These are phyloP conservation scores for Camellia japonica DNA, from an alignment of 148 eudicot genomes.

Conservation along the genomic window DNA sequence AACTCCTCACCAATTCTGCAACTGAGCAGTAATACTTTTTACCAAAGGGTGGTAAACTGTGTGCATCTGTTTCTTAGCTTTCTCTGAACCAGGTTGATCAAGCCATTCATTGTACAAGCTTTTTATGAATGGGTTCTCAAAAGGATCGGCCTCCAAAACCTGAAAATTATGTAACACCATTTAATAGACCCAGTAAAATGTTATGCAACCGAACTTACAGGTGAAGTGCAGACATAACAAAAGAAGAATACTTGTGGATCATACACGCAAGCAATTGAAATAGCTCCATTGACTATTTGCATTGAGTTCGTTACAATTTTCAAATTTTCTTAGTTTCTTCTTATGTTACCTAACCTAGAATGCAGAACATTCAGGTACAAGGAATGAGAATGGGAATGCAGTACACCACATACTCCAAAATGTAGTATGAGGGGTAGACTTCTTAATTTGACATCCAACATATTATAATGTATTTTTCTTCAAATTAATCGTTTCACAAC, in stretches of 20 bases:
- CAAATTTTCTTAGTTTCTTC: neutral
- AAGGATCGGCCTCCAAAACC: conserved; percentile 75
- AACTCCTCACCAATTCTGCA: conserved; percentile 73
- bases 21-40: conserved; percentile 76
- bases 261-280: neutral
- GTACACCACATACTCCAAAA: too few relatives aligned
- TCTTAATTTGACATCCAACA: too few relatives aligned
- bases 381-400: too few relatives aligned
- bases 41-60: conserved; percentile 84
- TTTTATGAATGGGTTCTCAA: conserved; percentile 62
- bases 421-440: too few relatives aligned
- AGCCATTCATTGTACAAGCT: conserved; percentile 81
- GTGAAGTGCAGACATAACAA: neutral
- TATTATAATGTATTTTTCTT: too few relatives aligned
- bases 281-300: conserved; percentile 5
- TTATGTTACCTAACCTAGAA: too few relatives aligned
- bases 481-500: too few relatives aligned
- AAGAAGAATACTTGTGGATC: neutral
- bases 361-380: too few relatives aligned
- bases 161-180: conserved; percentile 26
- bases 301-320: neutral
- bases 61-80: conserved; percentile 72
- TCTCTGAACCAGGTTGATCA: conserved; percentile 78
- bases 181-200: neutral
- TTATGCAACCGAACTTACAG: neutral